Base-by-base conservation (phyloP, 352 stramenopile genomes). In the Phytophthora brassicae region DNA sequence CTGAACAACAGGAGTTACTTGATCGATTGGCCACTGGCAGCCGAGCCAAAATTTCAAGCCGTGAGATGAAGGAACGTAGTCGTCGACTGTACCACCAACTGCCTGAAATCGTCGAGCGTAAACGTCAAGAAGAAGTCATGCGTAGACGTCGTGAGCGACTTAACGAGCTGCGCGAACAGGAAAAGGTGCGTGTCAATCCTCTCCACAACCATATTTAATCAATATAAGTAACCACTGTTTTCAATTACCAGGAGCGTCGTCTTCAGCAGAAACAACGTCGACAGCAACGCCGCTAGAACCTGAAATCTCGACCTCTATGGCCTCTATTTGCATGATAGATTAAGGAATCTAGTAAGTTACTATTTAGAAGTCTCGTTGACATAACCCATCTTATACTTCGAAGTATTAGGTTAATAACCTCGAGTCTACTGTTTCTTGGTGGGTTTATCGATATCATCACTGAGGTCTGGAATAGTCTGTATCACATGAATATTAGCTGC, bases 101-200 rank as follows among this genome's bases (percentile, higher is more conserved):
- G 0, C 86, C 82, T 0, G 86, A 93, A 62, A 80, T 93, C 33
- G 58, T 90, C 11, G 82, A 92, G 66, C 70, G 70, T 9, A 87
- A 88, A 56, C 77, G 81, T 7, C 80, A 93, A 50, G 79, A 93
- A 36, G 82, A 95, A 61, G 64, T 89, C 16, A 63, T 91, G 50
- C 72, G 70, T 20, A 63, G 77, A n/a, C 79, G 86, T 17, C 79
- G 79, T 39, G 55, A 92, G 52, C 81, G 82, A 19, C 72, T 91
- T 13, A 31, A 82, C 26, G 77, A 92, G 51, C 49, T 95, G 39
- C 77, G 81, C 12, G 72, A 91, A 23, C 72, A 90, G 39, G 84
- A 92, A 63, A 87, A 88, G 72, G 79, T 90, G 19, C 50, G 68
- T 51, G 35, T 9, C n/a, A 19, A 38, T 17, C 6, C 6, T n/a